Base-by-base conservation (phyloP, 2,329 filamentous ascomycete genomes). In the Penicillium carneum region DNA sequence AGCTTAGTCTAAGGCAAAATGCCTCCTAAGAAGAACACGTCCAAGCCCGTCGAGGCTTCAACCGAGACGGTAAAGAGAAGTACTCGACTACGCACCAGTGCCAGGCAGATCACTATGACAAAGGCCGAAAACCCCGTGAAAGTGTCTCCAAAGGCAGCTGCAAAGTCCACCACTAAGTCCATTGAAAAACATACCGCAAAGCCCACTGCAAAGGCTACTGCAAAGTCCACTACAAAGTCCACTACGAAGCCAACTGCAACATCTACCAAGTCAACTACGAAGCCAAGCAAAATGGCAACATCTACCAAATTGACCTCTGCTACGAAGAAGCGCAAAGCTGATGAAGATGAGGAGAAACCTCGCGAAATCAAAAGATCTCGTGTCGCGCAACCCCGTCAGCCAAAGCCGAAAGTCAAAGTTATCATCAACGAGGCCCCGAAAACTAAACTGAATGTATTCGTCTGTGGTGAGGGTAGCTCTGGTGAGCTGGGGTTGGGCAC, bases 401-500 rank as follows among this genome's bases (percentile, higher is more conserved):
- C 68, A 33, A 79, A 75, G 65, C 64, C 61, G 10, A 76, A 69
- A 66, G 63, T 63, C n/a, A 78, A 71, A 68, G 67, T 73, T 33
- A 72, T 84, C 62, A 86, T 91, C 79, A 93, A 92, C 75, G 74
- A 84, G 26, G 81, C 84, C 16, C 90, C 90, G 7, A 76, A 71
- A 16, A 65, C 72, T 39, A 71, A 71, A 31, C 83, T 95, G 61
- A 87, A 93, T 71, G 82, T 95, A 61, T 94, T 88, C 72, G 90
- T 93, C 54, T 94, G 92, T 70, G 92, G 92, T 54, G 90, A 92
- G 75, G 91, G 91, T 39, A 86, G 86, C 63, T 88, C 87, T n/a
- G 91, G 91, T 68, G 92, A 96, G 80, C 88, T 96, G 46, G 92
- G 91, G 39, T 85, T 96, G 18, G 92, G 92, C 39, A 78, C 83